These are phyloP conservation scores for Boletus bicolor DNA, from an alignment of 768 basidiomycete genomes.

Conservation along the genomic window DNA sequence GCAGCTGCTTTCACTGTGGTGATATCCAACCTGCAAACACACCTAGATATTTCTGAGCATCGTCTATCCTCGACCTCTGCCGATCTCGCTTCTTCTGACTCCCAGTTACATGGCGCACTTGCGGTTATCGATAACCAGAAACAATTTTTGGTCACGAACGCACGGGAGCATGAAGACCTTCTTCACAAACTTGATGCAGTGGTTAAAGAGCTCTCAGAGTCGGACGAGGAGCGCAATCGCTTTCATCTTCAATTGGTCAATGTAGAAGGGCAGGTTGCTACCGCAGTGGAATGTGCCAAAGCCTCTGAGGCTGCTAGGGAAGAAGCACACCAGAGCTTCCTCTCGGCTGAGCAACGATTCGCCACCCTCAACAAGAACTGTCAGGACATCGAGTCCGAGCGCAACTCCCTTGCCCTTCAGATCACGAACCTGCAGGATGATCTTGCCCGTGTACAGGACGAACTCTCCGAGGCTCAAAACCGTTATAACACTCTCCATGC, in stretches of 20 bases:
- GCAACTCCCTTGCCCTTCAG: conserved; percentile 63
- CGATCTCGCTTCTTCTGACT: conserved; percentile 16
- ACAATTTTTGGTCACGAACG: conserved; percentile 11
- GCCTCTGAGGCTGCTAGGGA: conserved; percentile 34
- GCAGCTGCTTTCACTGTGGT: conserved; percentile 38
- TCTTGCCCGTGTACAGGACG: conserved; percentile 48
- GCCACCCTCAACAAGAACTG: conserved; percentile 43
- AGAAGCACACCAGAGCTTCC: conserved; percentile 31
- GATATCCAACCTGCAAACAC: conserved; percentile 37
- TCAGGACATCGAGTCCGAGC: conserved; percentile 60
- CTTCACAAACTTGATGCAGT: conserved; percentile 34
- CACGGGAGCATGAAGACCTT: conserved; percentile 23
- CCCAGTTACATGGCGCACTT: conserved; percentile 15
- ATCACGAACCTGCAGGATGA: conserved; percentile 62
- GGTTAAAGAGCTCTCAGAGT: conserved; percentile 35
- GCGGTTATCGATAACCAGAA: conserved; percentile 21
- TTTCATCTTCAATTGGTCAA: conserved; percentile 32
- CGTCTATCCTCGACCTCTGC: conserved; percentile 8
- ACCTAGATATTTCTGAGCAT: conserved; percentile 22
- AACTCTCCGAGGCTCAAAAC: conserved; percentile 53
- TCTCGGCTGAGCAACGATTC: conserved; percentile 40
- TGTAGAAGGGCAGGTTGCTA: conserved; percentile 33
- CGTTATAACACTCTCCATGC: conserved; percentile 62
- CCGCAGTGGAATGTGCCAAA: conserved; percentile 33
- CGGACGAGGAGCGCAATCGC: conserved; percentile 19